These are phyloP conservation scores for Ceratonia siliqua DNA, from an alignment of 306 rosid genomes.

Conservation along the genomic window DNA sequence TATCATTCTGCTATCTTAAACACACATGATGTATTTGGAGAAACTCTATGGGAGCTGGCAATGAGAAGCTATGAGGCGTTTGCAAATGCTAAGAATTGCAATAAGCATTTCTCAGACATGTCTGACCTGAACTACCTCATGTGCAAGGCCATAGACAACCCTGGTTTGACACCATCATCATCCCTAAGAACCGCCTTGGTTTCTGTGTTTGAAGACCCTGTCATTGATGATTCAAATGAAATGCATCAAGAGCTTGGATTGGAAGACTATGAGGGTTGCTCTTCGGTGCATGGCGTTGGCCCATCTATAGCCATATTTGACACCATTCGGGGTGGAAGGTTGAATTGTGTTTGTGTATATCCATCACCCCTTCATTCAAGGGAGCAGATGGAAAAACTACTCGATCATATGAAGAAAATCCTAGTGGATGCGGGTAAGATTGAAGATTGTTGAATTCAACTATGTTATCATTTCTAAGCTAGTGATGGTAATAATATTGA, in stretches of 20 bases:
- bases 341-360: slow-evolving; percentile 73
- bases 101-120: slow-evolving; percentile 95
- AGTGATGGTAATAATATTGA: neutral
- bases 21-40: slow-evolving; percentile 74
- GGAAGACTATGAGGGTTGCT: slow-evolving; percentile 74
- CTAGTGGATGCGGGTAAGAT: slow-evolving; percentile 50
- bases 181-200: slow-evolving; percentile 77
- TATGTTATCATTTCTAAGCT: slow-evolving; percentile 16
- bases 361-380: slow-evolving; percentile 83
- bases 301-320: slow-evolving; percentile 85
- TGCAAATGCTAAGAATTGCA: slow-evolving; percentile 56
- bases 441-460: slow-evolving; percentile 37
- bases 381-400: slow-evolving; percentile 70
- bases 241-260: slow-evolving; percentile 53
- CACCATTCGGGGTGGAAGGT: slow-evolving; percentile 57
- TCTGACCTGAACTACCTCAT: slow-evolving; percentile 89
- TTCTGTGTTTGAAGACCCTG: slow-evolving; percentile 80
- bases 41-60: slow-evolving; percentile 76
- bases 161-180: slow-evolving; percentile 71
- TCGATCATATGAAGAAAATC: slow-evolving; percentile 69
- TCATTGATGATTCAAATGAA: slow-evolving; percentile 47
- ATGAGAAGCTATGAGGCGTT: slow-evolving; percentile 62
- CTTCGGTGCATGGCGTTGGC: slow-evolving; percentile 86
- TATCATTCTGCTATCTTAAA: slow-evolving; percentile 88
- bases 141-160: slow-evolving; percentile 89